Conservation (phyloP, 2,329 filamentous ascomycete genomes). For the Diplodia mutila region DNA sequence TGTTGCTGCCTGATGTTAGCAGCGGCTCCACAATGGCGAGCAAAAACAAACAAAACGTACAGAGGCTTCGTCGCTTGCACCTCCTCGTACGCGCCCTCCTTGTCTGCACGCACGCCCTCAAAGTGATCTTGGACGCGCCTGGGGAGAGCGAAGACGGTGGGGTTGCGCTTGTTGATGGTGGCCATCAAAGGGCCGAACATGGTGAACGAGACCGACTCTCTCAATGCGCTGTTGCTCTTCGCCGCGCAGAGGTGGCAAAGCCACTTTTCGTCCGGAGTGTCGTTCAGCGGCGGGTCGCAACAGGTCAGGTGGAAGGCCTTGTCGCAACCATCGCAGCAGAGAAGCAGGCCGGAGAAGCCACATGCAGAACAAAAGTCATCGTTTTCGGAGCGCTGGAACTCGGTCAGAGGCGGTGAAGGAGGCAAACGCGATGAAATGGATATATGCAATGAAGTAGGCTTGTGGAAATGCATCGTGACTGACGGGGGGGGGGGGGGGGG, state of each 20-base stretch:
- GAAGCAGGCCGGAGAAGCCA: conserved; percentile 77
- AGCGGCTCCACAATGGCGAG: conserved; percentile 19
- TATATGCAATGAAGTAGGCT: conserved; percentile 29
- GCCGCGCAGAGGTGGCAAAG: conserved; percentile 75
- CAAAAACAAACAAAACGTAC: conserved; percentile 27
- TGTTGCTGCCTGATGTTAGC: conserved; percentile 40
- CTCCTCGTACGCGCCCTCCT: conserved; percentile 82
- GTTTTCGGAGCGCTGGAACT: conserved; percentile 61
- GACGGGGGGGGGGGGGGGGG: conserved; percentile 35
- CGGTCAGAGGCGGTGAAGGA: conserved; percentile 44
- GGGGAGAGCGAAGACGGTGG: conserved; percentile 73
- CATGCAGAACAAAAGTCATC: conserved; percentile 91
- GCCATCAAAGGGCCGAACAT: conserved; percentile 67
- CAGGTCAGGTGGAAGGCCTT: conserved; percentile 90
- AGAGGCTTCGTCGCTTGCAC: conserved; percentile 28
- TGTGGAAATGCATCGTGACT: conserved; percentile 40
- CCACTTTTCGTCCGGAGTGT: conserved; percentile 58
- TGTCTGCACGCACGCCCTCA: conserved; percentile 74
- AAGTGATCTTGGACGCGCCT: conserved; percentile 73
- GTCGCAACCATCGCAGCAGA: conserved; percentile 92
- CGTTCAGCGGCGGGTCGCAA: conserved; percentile 74
- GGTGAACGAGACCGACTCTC: conserved; percentile 47
- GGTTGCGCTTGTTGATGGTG: conserved; percentile 68
- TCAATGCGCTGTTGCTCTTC: conserved; percentile 42
- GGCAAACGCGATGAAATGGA: conserved; percentile 29